These are phyloP conservation scores for Aspergillus transmontanensis DNA, from an alignment of 2,329 filamentous ascomycete genomes.

Conservation along the genomic window DNA sequence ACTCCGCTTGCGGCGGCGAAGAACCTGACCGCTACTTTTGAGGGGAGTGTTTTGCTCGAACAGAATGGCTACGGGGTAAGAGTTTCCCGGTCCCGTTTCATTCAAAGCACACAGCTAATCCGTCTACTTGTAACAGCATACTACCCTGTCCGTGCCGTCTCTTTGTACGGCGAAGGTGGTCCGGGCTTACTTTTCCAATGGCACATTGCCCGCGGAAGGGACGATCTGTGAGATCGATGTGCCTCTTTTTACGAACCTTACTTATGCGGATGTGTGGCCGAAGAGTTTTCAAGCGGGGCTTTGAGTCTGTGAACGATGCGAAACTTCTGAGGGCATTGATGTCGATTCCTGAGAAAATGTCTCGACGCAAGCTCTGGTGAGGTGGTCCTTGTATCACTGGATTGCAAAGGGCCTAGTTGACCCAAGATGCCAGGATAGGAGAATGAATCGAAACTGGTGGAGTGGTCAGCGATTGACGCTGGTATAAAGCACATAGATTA, in stretches of 20 bases:
- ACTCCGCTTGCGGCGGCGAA: not conserved
- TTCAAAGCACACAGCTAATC: not conserved
- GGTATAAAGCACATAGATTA: no score
- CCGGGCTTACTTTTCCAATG: conserved; percentile 7
- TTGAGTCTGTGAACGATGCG: not conserved
- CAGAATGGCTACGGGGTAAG: conserved; percentile 1
- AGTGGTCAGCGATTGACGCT: no score
- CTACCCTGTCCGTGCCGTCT: conserved; percentile 2
- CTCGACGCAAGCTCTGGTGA: not conserved
- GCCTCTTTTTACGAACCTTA: conserved; percentile 1
- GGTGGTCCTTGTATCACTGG: not conserved
- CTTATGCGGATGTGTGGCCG: not conserved
- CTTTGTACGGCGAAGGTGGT: conserved; percentile 5
- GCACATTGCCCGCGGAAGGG: conserved; percentile 1
- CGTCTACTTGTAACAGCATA: not conserved
- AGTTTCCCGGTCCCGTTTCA: not conserved
- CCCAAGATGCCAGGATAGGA: no score
- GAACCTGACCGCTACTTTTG: not conserved
- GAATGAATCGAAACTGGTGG: no score
- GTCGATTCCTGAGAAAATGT: not conserved
- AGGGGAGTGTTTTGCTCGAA: not conserved
- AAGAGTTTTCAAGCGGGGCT: not conserved
- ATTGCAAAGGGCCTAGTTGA: no score
- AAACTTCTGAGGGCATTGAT: not conserved
- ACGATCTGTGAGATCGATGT: conserved; percentile 4